phyloP scores from a whole-genome alignment of 164 flowering plant species.

The grape (Vitis vinifera) region DNA sequence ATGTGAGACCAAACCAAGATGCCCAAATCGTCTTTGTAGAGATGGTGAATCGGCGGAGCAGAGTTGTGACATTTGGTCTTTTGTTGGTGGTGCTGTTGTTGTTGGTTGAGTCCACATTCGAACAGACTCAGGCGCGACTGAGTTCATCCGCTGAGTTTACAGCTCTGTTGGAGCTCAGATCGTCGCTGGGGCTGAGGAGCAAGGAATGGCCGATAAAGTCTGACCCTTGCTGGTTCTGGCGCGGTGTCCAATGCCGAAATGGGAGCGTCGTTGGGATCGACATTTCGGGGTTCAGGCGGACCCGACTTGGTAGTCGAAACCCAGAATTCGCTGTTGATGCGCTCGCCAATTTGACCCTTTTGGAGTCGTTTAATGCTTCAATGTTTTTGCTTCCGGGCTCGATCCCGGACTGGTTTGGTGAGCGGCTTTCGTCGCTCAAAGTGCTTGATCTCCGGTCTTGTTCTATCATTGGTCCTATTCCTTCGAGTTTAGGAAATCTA shows the following conservation, averaged over 20 bases:
- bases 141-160: slow-evolving; percentile 32
- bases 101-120: slow-evolving; percentile 28
- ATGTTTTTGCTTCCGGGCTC: slow-evolving; percentile 32
- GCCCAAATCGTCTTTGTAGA: neutral
- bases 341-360: slow-evolving; percentile 32
- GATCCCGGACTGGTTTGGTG: slow-evolving; percentile 44
- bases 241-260: slow-evolving; percentile 44
- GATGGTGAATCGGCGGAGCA: slow-evolving; percentile 45
- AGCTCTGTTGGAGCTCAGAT: slow-evolving; percentile 64
- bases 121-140: slow-evolving; percentile 21
- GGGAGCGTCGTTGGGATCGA: slow-evolving; percentile 55
- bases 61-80: slow-evolving; percentile 1
- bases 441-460: slow-evolving; percentile 52
- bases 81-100: slow-evolving; percentile 19
- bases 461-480: slow-evolving; percentile 42
- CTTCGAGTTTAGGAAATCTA: slow-evolving; percentile 47
- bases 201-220: slow-evolving; percentile 82
- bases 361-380: slow-evolving; percentile 39
- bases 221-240: slow-evolving; percentile 58
- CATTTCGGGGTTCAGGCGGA: slow-evolving; percentile 61
- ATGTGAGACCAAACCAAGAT: too few species aligned
- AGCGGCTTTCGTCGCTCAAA: slow-evolving; percentile 18
- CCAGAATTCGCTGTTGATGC: slow-evolving; percentile 57
- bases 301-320: slow-evolving; percentile 43
- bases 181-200: slow-evolving; percentile 73